Evolutionary conservation across 2,329 filamentous ascomycete genomes (phyloP), one percentile per base, ranked within the genome.

Genomic region (Colletotrichum orchidophilum): DNA sequence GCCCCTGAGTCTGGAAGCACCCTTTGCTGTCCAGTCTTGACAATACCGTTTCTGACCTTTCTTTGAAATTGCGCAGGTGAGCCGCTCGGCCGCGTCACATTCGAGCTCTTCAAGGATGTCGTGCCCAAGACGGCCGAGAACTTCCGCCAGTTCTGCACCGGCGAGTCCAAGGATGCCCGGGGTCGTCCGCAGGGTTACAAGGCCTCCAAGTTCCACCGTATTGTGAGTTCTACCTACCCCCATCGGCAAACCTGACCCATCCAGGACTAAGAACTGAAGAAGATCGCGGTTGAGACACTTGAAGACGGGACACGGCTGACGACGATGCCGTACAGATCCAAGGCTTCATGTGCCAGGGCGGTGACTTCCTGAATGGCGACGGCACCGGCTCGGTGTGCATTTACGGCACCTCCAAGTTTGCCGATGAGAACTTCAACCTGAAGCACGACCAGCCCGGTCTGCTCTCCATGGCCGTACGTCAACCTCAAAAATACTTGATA

Each of bases 321-420:
- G 35, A 12, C 27, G 46, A 33, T 31, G 11, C 26, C 26, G 15
- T 29, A 24, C 63, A 97, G 94, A 97, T 98, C 81, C 94, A 93
- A 83, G 93, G 94, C 77, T 98, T 98, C 84, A 98, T 98, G 96
- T 93, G 96, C 78, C 96, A 99, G 82, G 96, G 96, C 55, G 96
- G 96, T 64, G 96, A 99, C 82, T 98, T 98, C 81, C 85, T 97
- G 73, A 95, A 97, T 77, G 94, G 95, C 63, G 94, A 98, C 81
- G 96, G 96, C 62, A 97, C 94, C 1, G 96, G 96, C 9, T 95
- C 92, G 57, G 92, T 92, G 12, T 93, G 90, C 75, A 97, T 98
- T 80, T 98, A 97, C 84, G 94, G 95, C 68, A 92, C 90, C 61
- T 91, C 93, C 76, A 88, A 90, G 55, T 98, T 98, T 78, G 90